Percentiles rank a stretch among this genome's conserved stretches.
Evolutionary conservation across 192 early-diverging fungal genomes (phyloP).

Genomic region (Coemansia sp.): DNA sequence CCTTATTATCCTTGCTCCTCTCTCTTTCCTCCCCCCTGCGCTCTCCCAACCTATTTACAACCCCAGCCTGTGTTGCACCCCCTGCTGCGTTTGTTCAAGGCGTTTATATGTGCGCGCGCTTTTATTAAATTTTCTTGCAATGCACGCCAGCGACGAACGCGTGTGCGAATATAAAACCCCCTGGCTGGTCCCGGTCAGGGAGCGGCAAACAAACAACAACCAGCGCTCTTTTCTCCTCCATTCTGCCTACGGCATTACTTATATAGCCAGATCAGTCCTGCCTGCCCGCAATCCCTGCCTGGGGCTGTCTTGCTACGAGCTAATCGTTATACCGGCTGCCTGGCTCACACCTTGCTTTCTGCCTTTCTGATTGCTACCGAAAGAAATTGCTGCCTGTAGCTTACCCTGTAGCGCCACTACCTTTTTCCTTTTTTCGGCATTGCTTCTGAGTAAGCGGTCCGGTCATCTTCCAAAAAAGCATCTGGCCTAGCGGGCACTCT

Average conservation of each 20-base stretch:
- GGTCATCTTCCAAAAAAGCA: neutral
- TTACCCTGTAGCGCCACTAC: neutral
- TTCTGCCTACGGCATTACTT: neutral
- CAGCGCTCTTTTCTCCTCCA: neutral
- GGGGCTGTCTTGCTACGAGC: neutral
- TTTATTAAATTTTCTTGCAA: slow-evolving; percentile 22
- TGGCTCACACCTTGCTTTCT: neutral
- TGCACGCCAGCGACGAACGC: neutral
- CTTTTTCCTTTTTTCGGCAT: neutral
- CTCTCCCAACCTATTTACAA: slow-evolving; percentile 1
- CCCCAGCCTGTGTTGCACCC: neutral
- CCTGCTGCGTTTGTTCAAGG: slow-evolving; percentile 4
- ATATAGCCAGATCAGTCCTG: slow-evolving; percentile 3
- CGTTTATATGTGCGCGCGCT: slow-evolving; percentile 13
- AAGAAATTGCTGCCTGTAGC: neutral
- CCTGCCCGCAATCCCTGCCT: neutral
- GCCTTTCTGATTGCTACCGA: neutral
- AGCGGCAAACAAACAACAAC: slow-evolving; percentile 1
- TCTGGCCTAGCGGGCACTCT: neutral
- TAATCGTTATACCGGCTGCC: slow-evolving; percentile 1
- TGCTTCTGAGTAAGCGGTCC: neutral
- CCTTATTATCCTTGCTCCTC: slow-evolving; percentile 29
- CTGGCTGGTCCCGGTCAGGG: neutral
- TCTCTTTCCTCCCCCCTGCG: slow-evolving; percentile 4
- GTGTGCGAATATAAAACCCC: slow-evolving; percentile 5